Base-by-base conservation (phyloP, 1,139 yeast genomes). In the Candida sp. region DNA sequence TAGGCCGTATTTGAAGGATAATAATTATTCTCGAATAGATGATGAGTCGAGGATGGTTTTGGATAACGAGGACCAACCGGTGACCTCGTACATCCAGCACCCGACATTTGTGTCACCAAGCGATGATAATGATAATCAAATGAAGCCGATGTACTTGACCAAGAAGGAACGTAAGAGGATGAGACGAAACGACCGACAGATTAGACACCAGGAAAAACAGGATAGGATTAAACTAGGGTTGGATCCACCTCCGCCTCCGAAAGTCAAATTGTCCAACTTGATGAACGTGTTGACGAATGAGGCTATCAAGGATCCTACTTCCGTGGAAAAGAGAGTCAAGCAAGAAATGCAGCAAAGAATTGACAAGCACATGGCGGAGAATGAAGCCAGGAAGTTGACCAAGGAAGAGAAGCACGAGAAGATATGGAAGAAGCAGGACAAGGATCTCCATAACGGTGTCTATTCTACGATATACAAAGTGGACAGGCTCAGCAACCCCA, bases 231-330 rank as follows among this genome's bases (percentile, higher is more conserved):
- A 85, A 54, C 72, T 90, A 5, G 99, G 99, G 0, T 70, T 93
- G 26, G 92, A 87, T 47, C 88, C 96, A 0, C 89, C 96, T 2
- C 98, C 97, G 0, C 88, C 88, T 5, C 97, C 98, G 2, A 94
- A 93, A 67, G 90, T 93, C 31, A 90, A 87, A 60, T 72, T 91
- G 48, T 83, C 87, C 43, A 94, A 93, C 63, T 77, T 93, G 65
- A 89, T 90, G 92, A 87, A 82, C 58, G 97, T 91, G 0, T 75
- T 88, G 46, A 90, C 97, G 3, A 86, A 90, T 62, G 96, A 90
- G 54, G 90, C 96, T n/a, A 87, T 92, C 44, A 78, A 81, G 54
- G 97, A 94, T 63, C 99, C 99, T 0, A 94, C 99, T 0, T 84
- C 84, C 4, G 86, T 93, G 58, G 99, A 94, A 63, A 76, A 78